Evolutionary conservation across 352 stramenopile genomes (phyloP), one percentile per base, ranked within the genome.

Genomic region (Globisporangium polare): DNA sequence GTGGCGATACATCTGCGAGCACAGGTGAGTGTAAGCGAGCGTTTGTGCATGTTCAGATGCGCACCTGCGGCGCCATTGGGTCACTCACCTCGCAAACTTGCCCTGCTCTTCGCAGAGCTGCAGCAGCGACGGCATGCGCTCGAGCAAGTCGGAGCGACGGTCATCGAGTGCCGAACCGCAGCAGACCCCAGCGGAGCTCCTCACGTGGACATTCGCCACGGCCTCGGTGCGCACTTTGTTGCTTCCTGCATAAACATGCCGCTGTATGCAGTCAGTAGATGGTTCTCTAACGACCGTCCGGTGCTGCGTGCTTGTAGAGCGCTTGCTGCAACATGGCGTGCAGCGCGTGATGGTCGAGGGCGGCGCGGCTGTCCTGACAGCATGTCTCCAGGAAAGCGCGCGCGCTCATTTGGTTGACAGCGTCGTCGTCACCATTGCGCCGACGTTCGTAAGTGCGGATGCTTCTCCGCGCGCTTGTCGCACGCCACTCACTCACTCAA

Each of bases 321-420:
- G 78, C 0, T 55, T 81, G 20, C 33, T 51, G 3, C 29, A 61
- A 13, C 65, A 74, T 53, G 83, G 78, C 0, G 68, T 95, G 47
- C 41, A 58, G 5, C 92, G 76, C 47, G 56, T 95, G 27, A 96
- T 95, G 88, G 65, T 96, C 17, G 88, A 96, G 75, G 88, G 88
- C 22, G 88, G 88, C 10, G 77, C 86, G 1, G 63, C 76, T 3
- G 86, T 96, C 50, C 75, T 96, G 27, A 80, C 81, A n/a, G 71
- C 79, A n/a, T 90, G 83, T 52, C 60, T 94, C 18, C 65, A 67
- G 35, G 71, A 78, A 62, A 68, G 66, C 20, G 65, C 68, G 8
- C 53, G 58, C 12, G 17, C 43, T 10, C 74, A 78, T n/a, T 67
- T 93, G 22, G 70, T 96, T 27, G 72, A 90, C 55, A 73, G 78